phyloP scores from a whole-genome alignment of 768 basidiomycete genomes.

The Lyophyllum decastes region DNA sequence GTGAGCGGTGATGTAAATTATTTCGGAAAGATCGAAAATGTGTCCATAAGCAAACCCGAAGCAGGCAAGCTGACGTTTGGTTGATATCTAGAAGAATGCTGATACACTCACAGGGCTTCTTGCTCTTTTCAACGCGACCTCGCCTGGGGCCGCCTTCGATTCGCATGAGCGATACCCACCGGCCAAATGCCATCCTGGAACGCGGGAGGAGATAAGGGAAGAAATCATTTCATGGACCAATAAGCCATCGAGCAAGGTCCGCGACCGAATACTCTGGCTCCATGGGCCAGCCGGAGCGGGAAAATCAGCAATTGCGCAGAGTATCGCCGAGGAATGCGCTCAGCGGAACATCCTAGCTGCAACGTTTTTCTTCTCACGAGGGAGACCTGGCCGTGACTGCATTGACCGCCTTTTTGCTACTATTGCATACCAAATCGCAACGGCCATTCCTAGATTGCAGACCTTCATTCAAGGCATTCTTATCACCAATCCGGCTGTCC shows the following conservation, averaged over 20 bases:
- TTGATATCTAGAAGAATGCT: too few species aligned
- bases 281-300: conserved; percentile 11
- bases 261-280: conserved; percentile 9
- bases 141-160: background rate
- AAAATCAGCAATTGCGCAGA: conserved; percentile 12
- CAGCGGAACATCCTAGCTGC: background rate
- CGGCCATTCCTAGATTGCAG: background rate
- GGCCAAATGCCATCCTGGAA: background rate
- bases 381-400: background rate
- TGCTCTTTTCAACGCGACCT: background rate
- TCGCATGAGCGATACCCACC: background rate
- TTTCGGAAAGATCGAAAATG: too few species aligned
- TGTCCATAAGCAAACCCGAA: too few species aligned
- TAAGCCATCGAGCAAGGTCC: too few species aligned
- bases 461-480: background rate
- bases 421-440: background rate
- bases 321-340: background rate
- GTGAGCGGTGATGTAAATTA: too few species aligned
- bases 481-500: background rate
- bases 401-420: background rate
- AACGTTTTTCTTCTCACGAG: conserved; percentile 6
- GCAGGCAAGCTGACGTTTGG: too few species aligned
- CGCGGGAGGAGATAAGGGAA: too few species aligned
- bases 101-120: background rate
- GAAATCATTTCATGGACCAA: too few species aligned